Evolutionary conservation across 305 asterid species (phyloP), one percentile per base, ranked within the genome.

Genomic region (Fraxinus velutina): DNA sequence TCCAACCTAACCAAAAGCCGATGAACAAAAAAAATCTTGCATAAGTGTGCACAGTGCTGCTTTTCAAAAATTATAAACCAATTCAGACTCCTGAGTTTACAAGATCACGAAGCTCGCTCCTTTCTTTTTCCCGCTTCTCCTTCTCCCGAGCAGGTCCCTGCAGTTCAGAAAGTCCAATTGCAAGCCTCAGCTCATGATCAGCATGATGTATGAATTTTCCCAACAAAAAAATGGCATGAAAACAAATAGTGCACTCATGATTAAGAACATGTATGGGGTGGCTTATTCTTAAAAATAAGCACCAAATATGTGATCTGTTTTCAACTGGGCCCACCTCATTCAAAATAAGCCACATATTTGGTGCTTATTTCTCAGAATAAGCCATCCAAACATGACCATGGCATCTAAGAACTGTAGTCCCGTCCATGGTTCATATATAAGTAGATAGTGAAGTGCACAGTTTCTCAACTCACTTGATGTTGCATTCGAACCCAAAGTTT

Each of bases 401-500:
- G 83, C 84, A 79, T 87, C 83, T 74, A 83, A 87, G 85, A 80
- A 64, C 73, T 44, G 66, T 44, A 85, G 86, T 77, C 6, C 47
- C 71, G 52, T 37, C 77, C 83, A 84, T 78, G 85, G 85, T 86
- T 84, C 80, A 81, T 84, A 84, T 83, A 81, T 84, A 83, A 83
- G 85, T 77, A 85, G 78, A 82, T 82, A 78, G 82, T 79, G 83
- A 55, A 78, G 79, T 78, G 85, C 81, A 75, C 80, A 77, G 76
- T 62, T 83, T 86, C 84, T 83, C 80, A 86, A 86, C 92, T 86
- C 83, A 96, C 99, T 98, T 93, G 98, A 86, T 96, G 95, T 80
- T 96, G 99, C 99, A 96, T 96, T 87, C 98, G 92, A 86, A 96
- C 99, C 99, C 99, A 96, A 75, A 96, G 99, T 87, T 96, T 94